Evolutionary conservation across 1,284 basidiomycete species (phyloP), one percentile per base, ranked within the genome.

Genomic region (Cutaneotrichosporon cyanovorans): DNA sequence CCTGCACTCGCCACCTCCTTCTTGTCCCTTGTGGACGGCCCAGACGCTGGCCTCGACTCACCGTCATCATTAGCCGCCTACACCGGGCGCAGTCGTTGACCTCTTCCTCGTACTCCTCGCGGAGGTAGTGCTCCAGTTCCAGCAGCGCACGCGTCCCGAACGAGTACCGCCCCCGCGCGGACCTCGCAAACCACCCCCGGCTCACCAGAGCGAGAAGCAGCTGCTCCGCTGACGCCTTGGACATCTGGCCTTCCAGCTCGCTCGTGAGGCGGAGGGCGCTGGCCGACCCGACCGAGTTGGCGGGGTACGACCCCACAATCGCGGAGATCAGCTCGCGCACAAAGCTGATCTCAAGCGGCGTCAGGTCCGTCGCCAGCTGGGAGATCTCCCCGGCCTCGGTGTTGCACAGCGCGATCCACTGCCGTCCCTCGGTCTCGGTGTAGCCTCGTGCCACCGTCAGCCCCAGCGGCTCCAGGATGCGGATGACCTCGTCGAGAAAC

Each of bases 261-360:
- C 19, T 10, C 12, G 51, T 48, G 5, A 61, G 50, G 5, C 45
- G 45, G 14, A 60, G 42, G 0, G 69, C 69, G 36, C 58, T 53
- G 11, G 54, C 56, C 5, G 58, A 54, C 3, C 62, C 58, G 25
- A 72, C 46, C 5, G 68, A 70, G 50, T 68, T 67, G 35, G 57
- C 67, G 4, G 68, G 69, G 45, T 69, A 68, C 0, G 62, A 64
- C 4, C 49, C 42, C 30, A 69, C 56, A 31, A 72, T 69, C 19
- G 53, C 62, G 25, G 56, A 51, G 36, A 69, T 65, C 12, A 70
- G 45, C 32, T 51, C 46, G 22, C 63, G 56, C 50, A 58, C 66
- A 44, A 61, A 72, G 5, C 61, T 52, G n/a, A 72, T 52, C 47
- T 72, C 67, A 18, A 60, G 40, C 1, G 67, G 53, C 2, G 59